phyloP scores from a whole-genome alignment of 2,329 filamentous ascomycete genomes.

The Penicillium capsulatum region DNA sequence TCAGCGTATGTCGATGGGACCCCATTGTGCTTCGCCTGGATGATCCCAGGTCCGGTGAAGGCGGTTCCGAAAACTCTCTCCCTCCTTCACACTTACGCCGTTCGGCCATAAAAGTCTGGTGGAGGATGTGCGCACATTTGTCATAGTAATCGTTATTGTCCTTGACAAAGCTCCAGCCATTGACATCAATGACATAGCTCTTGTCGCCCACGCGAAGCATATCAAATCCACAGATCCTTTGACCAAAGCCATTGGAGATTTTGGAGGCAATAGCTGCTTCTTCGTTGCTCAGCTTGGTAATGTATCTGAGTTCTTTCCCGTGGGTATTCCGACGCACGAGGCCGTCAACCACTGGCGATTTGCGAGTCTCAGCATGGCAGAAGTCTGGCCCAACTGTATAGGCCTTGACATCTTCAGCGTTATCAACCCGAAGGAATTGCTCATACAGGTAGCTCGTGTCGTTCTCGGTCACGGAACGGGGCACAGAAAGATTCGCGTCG shows the following conservation, averaged over 20 bases:
- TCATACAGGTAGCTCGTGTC: constrained; percentile 91
- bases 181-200: constrained; percentile 97
- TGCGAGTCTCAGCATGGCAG: constrained; percentile 94
- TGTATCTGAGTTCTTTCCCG: constrained; percentile 93
- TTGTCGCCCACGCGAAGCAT: constrained; percentile 80
- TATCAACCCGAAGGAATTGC: constrained; percentile 93
- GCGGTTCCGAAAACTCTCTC: constrained; percentile 32
- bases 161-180: constrained; percentile 99
- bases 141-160: constrained; percentile 99
- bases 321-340: constrained; percentile 94
- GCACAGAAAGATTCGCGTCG: constrained; percentile 69
- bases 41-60: constrained; percentile 31
- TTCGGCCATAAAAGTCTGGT: constrained; percentile 81
- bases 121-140: constrained; percentile 78
- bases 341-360: constrained; percentile 94
- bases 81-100: constrained; percentile 46
- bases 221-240: constrained; percentile 94
- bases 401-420: constrained; percentile 96
- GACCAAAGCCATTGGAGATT: constrained; percentile 87
- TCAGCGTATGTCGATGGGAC: constrained; percentile 50
- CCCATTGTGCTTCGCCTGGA: constrained; percentile 37
- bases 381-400: constrained; percentile 92
- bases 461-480: constrained; percentile 75
- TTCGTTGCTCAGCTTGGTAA: constrained; percentile 74
- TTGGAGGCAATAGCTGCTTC: constrained; percentile 83